phyloP scores from a whole-genome alignment of 2,329 filamentous ascomycete genomes.

The Colletotrichum sp. region DNA sequence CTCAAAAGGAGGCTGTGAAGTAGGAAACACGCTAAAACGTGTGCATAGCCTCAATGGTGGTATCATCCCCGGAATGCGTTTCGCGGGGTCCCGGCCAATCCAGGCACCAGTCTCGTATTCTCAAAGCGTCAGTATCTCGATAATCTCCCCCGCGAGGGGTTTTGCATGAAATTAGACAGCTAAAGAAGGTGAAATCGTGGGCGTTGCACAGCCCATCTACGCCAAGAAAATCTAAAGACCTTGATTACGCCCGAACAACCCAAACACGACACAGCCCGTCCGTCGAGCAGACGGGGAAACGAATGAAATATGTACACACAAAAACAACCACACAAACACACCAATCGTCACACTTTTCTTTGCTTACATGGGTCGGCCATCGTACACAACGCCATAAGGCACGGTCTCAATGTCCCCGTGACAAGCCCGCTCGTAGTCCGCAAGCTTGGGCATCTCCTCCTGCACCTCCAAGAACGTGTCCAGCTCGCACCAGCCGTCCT shows the following conservation, averaged over 20 bases:
- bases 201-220: neutral
- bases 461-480: conserved; percentile 70
- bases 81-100: neutral
- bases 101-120: neutral
- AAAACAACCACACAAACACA: neutral
- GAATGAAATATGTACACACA: neutral
- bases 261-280: neutral
- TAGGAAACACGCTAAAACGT: neutral
- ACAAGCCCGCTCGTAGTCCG: conserved; percentile 70
- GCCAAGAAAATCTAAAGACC: neutral
- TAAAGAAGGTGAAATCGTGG: neutral
- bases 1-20: neutral
- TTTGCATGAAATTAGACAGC: neutral
- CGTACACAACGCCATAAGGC: conserved; percentile 43
- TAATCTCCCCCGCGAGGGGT: neutral
- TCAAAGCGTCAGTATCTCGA: neutral
- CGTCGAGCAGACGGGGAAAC: neutral
- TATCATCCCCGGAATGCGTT: neutral
- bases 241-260: neutral
- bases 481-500: conserved; percentile 81
- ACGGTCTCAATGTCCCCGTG: conserved; percentile 54
- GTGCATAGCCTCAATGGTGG: neutral
- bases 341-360: neutral
- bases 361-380: conserved; percentile 37
- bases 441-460: conserved; percentile 60